Base-by-base conservation (phyloP, 805 yeast species). In the Kazachstania viticola region DNA sequence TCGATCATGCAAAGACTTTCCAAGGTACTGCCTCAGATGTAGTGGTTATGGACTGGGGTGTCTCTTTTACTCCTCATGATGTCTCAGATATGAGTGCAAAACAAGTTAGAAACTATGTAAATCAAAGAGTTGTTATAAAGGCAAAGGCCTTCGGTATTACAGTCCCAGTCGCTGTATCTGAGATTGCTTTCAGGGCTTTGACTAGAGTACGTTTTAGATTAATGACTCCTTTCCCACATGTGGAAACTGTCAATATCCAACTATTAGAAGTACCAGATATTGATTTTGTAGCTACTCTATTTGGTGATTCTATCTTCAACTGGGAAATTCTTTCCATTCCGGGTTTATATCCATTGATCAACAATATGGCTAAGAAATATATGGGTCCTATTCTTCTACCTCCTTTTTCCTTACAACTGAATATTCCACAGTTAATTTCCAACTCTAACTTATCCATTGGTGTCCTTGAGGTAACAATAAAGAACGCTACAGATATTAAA, bases 31-130 rank as follows among this genome's bases (percentile, higher is more conserved):
- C 74, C 19, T 80, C 79, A 39, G 95, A 88, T 50, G 79, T 91
- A 32, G 93, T 88, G 9, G 95, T 93, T 32, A 91, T 91, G 95
- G 98, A 91, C 58, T 88, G 96, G 96, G 79, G 76, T 26, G 71
- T 80, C 27, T 81, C 95, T 1, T 83, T 87, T 62, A 79, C 83
- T 17, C 98, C 99, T n/a, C 84, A 83, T 57, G 80, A 85, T 25
- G 58, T 73, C 30, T 79, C 79, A 26, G 99, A 91, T 56, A 63
- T 84, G 45, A 83, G 84, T 34, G 74, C 76, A 17, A 82, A 88
- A 48, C 96, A 91, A 57, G 55, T 79, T 56, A 82, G 78, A 51
- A 83, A 76, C 54, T 75, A 74, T 44, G 87, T 85, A 27, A 85
- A 87, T 56, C 94, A 87, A 51, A 73, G 73, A 49, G 67, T 80